A percentile compares a stretch with the other conserved stretches of the same genome.
Conservation (phyloP, 1,284 basidiomycete species). For the Apiotrichum siamense region DNA sequence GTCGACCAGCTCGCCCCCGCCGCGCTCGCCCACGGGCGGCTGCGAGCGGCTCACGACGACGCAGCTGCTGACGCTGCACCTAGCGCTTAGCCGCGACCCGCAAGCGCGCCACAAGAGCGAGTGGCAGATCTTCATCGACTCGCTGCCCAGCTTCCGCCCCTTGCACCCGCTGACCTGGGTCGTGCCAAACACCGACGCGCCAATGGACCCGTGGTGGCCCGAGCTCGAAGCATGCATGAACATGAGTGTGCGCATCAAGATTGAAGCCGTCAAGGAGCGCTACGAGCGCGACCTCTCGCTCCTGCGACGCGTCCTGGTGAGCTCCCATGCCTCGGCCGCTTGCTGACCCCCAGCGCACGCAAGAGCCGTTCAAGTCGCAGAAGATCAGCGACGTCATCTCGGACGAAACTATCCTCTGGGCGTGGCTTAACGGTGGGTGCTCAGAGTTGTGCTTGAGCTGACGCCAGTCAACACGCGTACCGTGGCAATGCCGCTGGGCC, state of each 20-base stretch:
- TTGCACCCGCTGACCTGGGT: constrained; percentile 70
- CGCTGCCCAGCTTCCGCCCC: constrained; percentile 63
- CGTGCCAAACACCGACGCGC: constrained; percentile 38
- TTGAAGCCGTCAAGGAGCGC: constrained; percentile 52
- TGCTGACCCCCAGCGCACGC: not conserved
- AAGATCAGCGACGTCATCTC: constrained; percentile 22
- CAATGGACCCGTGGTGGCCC: constrained; percentile 22
- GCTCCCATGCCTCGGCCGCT: not conserved
- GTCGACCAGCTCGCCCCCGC: constrained; percentile 7
- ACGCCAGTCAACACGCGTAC: constrained; percentile 75
- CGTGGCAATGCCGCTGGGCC: constrained; percentile 65
- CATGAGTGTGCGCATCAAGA: constrained; percentile 50
- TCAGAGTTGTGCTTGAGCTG: not conserved
- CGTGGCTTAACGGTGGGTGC: constrained; percentile 70
- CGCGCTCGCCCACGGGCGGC: constrained; percentile 3
- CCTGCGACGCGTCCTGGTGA: constrained; percentile 44
- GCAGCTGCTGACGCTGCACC: constrained; percentile 58
- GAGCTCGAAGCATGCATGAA: constrained; percentile 49
- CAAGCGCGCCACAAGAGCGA: constrained; percentile 50
- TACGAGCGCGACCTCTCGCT: constrained; percentile 58
- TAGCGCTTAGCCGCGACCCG: constrained; percentile 49
- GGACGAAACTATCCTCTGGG: constrained; percentile 62
- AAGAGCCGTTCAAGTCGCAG: constrained; percentile 33
- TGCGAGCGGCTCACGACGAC: constrained; percentile 41
- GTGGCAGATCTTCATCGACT: constrained; percentile 69